A percentile compares a stretch with the other conserved stretches of the same genome.
These are phyloP conservation scores for Musa beccarii DNA, from an alignment of 176 grass and related monocot genomes.

Conservation along the genomic window DNA sequence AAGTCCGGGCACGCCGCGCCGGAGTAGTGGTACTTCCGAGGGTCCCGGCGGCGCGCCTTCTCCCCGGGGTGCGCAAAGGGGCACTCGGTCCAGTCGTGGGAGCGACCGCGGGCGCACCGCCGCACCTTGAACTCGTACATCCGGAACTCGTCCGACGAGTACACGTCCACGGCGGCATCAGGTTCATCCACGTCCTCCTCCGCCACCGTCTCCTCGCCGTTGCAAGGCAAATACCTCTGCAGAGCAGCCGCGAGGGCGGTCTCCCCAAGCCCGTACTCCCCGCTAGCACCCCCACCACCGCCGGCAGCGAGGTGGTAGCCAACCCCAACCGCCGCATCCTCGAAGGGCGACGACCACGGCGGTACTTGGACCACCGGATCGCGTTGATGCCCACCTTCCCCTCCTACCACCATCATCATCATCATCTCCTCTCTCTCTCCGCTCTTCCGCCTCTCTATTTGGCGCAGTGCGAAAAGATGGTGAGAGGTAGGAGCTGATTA, in stretches of 20 bases:
- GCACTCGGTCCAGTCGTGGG: conserved; percentile 48
- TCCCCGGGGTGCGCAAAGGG: conserved; percentile 51
- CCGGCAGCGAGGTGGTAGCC: background rate
- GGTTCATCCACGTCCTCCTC: background rate
- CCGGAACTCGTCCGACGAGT: conserved; percentile 41
- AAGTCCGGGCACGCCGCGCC: conserved; percentile 33
- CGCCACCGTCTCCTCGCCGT: background rate
- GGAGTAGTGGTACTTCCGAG: conserved; percentile 25
- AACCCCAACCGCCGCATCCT: background rate
- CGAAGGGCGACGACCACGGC: background rate
- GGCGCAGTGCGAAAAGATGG: background rate
- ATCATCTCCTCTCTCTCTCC: background rate
- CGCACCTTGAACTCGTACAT: conserved; percentile 61
- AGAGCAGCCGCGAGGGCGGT: background rate
- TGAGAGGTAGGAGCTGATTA: background rate
- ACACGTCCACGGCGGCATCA: background rate
- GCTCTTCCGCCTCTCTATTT: background rate
- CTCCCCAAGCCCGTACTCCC: background rate
- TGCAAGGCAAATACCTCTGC: background rate
- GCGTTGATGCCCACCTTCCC: background rate
- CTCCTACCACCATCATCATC: background rate
- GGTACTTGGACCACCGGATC: background rate
- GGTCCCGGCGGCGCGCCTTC: conserved; percentile 41
- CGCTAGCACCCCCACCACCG: background rate
- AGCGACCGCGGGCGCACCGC: conserved; percentile 14